Base-by-base conservation (phyloP, 495 filamentous ascomycete genomes). In the Cenococcum geophilum region DNA sequence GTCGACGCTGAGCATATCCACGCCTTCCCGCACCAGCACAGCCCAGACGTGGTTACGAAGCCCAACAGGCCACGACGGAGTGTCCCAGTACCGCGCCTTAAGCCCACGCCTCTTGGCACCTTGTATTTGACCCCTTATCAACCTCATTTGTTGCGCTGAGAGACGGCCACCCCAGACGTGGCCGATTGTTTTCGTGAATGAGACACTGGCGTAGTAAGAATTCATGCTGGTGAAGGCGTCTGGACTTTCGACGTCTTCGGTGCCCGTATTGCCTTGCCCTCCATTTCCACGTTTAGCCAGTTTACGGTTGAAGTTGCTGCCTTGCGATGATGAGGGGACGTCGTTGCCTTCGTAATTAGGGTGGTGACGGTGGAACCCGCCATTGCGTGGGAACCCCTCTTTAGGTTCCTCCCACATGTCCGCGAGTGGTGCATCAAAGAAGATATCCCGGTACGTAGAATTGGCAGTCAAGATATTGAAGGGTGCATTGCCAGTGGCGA, bases 171-270 rank as follows among this genome's bases (percentile, higher is more conserved):
- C 59, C 43, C 68, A 70, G 11, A 74, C 64, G 9, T 67, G 45
- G 0, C 78, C 77, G 45, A 80, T 72, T 11, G 59, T 51, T 8
- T 37, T 51, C 5, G n/a, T 23, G 62, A 79, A 79, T 35, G 58
- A 52, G 16, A 59, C 64, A 20, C 70, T 72, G 6, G 75, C 77
- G 64, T 77, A 77, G 58, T 74, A 74, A 10, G 74, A 76, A 61
- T 77, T 76, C 21, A 65, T 58, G 21, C 37, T 20, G 35, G 69
- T 69, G 64, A 73, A 76, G 23, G 5, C 51, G 42, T 59, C 56
- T 22, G 49, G 64, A 61, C 56, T 60, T 14, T 1, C 11, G 40
- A 45, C 18, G 11, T 45, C 40, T 14, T 10, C 49, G 34, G 56
- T 67, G 61, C 65, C 59, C 51, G 59, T 64, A 49, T 55, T 61